Base-by-base conservation (phyloP, 495 filamentous ascomycete genomes). In the Usnea hakonensis region DNA sequence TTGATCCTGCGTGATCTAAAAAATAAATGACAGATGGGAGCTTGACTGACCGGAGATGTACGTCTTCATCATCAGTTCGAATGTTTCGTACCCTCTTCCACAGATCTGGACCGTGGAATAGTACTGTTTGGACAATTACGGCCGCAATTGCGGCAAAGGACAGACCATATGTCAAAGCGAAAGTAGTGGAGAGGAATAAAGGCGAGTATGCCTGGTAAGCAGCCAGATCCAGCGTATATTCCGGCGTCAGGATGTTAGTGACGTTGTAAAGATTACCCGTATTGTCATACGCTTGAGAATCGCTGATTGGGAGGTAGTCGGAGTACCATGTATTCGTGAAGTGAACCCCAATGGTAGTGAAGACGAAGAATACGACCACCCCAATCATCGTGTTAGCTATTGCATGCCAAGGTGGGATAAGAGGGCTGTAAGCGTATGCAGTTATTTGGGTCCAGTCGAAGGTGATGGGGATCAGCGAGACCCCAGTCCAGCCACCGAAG, bases 361-460 rank as follows among this genome's bases (percentile, higher is more conserved):
- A 76, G 68, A 78, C 78, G 60, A 79, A 81, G 60, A 79, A 84
- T 30, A 78, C 48, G 0, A 84, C 64, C 67, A 85, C 71, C 11
- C 82, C 82, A 40, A 86, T 74, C 52, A 86, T 44, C 0, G 81
- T 84, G 55, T 85, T 87, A 33, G 74, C 73, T 30, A 86, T 80
- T 38, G 84, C 83, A 67, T 88, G 82, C 76, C 86, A 87, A 3
- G 87, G 86, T 9, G 86, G 78, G 57, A 90, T 85, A 40, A 90
- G 75, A 4, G 87, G 87, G 35, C 83, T 86, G 57, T 78, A 77
- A 60, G 84, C 80, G 70, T 86, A 90, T 11, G 80, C 84, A 1
- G 83, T 80, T 61, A 89, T 75, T 57, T 85, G 81, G 6, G 82
- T 83, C 87, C 87, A 90, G 74, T 90, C 87, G 62, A 87, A 85